Conservation (phyloP, 2,329 filamentous ascomycete species). For the Plectosphaerella plurivora region DNA sequence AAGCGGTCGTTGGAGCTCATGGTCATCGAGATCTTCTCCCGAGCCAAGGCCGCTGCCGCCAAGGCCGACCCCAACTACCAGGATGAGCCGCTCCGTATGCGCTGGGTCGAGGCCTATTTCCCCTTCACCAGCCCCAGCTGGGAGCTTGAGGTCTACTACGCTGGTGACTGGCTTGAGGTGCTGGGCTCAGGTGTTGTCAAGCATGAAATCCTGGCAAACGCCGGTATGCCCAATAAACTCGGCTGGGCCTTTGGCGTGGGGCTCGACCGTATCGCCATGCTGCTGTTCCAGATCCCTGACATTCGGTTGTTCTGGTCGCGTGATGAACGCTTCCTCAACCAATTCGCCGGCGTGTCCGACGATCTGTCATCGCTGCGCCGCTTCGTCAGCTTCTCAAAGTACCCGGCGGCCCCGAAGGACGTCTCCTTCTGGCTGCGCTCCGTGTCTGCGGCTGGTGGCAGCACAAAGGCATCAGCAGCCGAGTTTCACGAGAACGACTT, state of each 20-base stretch:
- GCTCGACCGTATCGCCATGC: conserved; percentile 93
- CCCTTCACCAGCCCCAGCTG: conserved; percentile 94
- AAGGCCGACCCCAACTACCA: conserved; percentile 42
- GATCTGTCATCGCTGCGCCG: conserved; percentile 45
- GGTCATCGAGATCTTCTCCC: conserved; percentile 82
- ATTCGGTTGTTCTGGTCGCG: conserved; percentile 95
- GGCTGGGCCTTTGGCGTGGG: conserved; percentile 97
- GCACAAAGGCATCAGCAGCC: conserved; percentile 29
- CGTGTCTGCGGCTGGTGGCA: conserved; percentile 42
- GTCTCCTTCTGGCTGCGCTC: conserved; percentile 84
- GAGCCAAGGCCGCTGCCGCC: conserved; percentile 64
- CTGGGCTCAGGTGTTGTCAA: conserved; percentile 88
- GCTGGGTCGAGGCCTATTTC: conserved; percentile 97
- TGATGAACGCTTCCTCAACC: conserved; percentile 78
- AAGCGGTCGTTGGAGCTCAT: conserved; percentile 87
- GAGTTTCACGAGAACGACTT: conserved; percentile 91
- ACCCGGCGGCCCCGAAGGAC: conserved; percentile 86
- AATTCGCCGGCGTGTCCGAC: conserved; percentile 66
- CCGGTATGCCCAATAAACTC: conserved; percentile 67
- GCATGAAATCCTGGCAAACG: conserved; percentile 75
- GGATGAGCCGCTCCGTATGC: conserved; percentile 73
- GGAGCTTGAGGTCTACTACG: conserved; percentile 95
- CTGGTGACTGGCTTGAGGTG: conserved; percentile 92
- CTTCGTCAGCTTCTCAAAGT: conserved; percentile 86
- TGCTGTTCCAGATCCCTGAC: conserved; percentile 92